Base-by-base conservation (phyloP, 2,329 filamentous ascomycete genomes). In the Orbilia ellipsospora region DNA sequence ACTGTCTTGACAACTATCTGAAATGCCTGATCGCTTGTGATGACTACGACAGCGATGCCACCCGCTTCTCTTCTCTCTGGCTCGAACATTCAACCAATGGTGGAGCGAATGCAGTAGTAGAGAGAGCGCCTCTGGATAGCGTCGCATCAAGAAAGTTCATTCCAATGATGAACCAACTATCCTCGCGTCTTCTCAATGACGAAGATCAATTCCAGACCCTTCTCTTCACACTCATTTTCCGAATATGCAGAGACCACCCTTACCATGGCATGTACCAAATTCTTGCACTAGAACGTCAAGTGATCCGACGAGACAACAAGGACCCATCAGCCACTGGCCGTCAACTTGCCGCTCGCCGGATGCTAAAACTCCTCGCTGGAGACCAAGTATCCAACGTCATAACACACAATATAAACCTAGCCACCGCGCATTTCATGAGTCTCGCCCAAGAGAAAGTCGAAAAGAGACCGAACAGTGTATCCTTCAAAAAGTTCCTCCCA, bases 251-350 rank as follows among this genome's bases (percentile, higher is more conserved):
- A 10, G 93, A 99, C 69, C 95, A 99, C 82, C 96, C 95, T 0
- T 97, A 94, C 81, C 96, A 99, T 81, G 93, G 93, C 57, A 94
- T 98, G 89, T 96, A 99, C 81, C 94, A 98, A 79, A 92, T 99
- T 50, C 97, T 94, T 85, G 92, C 94, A 1, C 90, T 91, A 20
- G 72, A 75, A 18, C 57, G 72, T 26, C 72, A 75, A 50, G 72
- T 88, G 52, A 91, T 90, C 79, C 89, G 87, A 20, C 82, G 79
- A 44, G 65, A 81, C 60, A 89, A 90, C 79, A 86, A 85, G 62
- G 90, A 91, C 78, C 94, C 97, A 78, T 88, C 91, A 48, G 87
- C 90, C 2, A 91, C 92, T 0, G 84, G 91, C 3, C 89, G 95
- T 57, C 89, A 90, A 79, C 86, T 86, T 77, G 93, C 94, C 13